Conservation (phyloP, 371 early-diverging fungal genomes). For the Nematocida ironsii region DNA sequence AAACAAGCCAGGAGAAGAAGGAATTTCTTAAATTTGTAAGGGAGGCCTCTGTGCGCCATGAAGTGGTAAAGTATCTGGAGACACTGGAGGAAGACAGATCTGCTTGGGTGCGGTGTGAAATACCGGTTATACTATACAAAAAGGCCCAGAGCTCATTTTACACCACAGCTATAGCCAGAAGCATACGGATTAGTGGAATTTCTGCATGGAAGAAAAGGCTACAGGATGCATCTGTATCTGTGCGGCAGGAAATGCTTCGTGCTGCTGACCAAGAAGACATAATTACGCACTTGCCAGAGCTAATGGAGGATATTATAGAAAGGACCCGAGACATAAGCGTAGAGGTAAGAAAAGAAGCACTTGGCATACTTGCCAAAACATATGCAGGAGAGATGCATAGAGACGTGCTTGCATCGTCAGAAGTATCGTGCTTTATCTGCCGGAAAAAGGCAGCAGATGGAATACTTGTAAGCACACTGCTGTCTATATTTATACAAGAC, state of each 20-base stretch:
- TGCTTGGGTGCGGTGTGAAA: slow-evolving; percentile 19
- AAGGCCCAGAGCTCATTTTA: slow-evolving; percentile 42
- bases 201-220: slow-evolving; percentile 9
- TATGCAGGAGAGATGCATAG: background rate
- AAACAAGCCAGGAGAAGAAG: slow-evolving; percentile 23
- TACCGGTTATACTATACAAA: slow-evolving; percentile 15
- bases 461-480: background rate
- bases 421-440: slow-evolving; percentile 7
- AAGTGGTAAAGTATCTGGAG: slow-evolving; percentile 17
- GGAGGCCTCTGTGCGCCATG: slow-evolving; percentile 23
- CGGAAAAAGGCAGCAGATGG: background rate
- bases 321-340: slow-evolving; percentile 24
- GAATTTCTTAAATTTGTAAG: slow-evolving; percentile 36
- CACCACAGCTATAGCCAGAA: slow-evolving; percentile 19
- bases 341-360: slow-evolving; percentile 40
- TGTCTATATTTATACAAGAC: slow-evolving; percentile 16
- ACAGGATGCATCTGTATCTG: slow-evolving; percentile 23
- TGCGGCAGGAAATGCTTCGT: slow-evolving; percentile 2
- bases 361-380: background rate
- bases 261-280: background rate
- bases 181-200: slow-evolving; percentile 8
- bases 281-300: slow-evolving; percentile 16
- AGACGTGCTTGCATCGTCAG: background rate
- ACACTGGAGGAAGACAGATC: slow-evolving; percentile 46
- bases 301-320: slow-evolving; percentile 2